Conservation (phyloP, 805 yeast genomes). For the Candida sonorensis region DNA sequence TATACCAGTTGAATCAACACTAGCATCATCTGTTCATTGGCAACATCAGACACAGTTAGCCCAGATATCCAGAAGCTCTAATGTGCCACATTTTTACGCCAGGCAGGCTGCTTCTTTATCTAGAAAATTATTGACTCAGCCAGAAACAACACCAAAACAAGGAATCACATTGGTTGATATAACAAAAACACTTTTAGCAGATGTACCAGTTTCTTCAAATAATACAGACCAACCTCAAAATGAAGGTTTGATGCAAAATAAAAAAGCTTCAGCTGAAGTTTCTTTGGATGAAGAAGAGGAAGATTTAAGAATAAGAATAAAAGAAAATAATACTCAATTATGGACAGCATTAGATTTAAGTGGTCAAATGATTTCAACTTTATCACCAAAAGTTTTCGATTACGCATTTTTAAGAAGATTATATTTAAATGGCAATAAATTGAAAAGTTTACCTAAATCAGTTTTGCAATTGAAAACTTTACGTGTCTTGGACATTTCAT, state of each 20-base stretch:
- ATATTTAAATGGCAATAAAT: conserved; percentile 79
- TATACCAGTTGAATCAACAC: conserved; percentile 29
- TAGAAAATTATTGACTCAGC: conserved; percentile 33
- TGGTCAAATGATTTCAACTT: conserved; percentile 72
- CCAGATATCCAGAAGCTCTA: conserved; percentile 61
- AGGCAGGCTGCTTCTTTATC: conserved; percentile 72
- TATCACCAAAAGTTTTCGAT: conserved; percentile 70
- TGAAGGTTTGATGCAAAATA: conserved; percentile 34
- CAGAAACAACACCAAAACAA: conserved; percentile 28
- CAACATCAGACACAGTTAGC: conserved; percentile 72
- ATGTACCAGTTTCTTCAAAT: conserved; percentile 24
- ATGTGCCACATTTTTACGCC: conserved; percentile 75
- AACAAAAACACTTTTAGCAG: conserved; percentile 31
- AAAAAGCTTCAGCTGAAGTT: conserved; percentile 25
- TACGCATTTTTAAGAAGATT: conserved; percentile 82
- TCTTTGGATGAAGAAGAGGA: conserved; percentile 55
- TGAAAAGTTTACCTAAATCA: conserved; percentile 58
- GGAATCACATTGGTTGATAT: conserved; percentile 32
- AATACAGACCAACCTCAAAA: conserved; percentile 21
- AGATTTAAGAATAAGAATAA: conserved; percentile 54
- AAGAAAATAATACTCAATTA: conserved; percentile 64
- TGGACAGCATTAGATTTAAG: conserved; percentile 94
- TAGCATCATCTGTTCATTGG: conserved; percentile 49
- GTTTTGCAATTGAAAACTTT: conserved; percentile 65
- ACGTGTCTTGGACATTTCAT: conserved; percentile 79